phyloP scores from a whole-genome alignment of 2,329 filamentous ascomycete genomes.

The Pyrenophora seminiperda region DNA sequence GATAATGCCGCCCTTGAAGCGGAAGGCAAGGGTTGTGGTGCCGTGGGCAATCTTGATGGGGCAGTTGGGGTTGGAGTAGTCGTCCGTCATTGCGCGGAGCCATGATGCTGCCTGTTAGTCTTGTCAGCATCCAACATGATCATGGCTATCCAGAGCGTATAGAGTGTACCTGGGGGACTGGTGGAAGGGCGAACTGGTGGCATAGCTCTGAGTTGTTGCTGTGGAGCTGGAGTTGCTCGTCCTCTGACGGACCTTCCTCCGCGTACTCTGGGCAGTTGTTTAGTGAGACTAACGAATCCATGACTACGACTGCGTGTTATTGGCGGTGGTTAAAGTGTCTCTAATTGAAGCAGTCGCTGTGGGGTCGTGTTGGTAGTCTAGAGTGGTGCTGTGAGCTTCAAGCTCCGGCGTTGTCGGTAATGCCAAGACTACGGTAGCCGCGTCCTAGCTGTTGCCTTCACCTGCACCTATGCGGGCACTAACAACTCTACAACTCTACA shows the following conservation, averaged over 20 bases:
- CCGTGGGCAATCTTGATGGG: conserved; percentile 99
- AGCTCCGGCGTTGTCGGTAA: conserved; percentile 19
- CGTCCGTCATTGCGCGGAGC: conserved; percentile 96
- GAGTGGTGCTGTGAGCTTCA: conserved; percentile 25
- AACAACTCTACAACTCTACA: not conserved
- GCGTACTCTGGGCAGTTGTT: conserved; percentile 82
- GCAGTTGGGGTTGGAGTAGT: conserved; percentile 93
- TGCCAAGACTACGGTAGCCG: conserved; percentile 19
- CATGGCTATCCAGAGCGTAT: not conserved
- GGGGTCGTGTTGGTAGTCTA: conserved; percentile 22
- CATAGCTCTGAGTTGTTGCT: conserved; percentile 77
- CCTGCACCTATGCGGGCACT: not conserved
- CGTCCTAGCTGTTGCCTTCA: conserved; percentile 19
- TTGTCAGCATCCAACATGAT: conserved; percentile 7
- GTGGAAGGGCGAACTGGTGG: conserved; percentile 93
- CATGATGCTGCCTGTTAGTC: conserved; percentile 80
- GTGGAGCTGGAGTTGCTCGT: conserved; percentile 71
- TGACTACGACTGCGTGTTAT: conserved; percentile 48
- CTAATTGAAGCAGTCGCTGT: conserved; percentile 15
- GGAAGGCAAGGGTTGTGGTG: conserved; percentile 96
- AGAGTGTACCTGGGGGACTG: conserved; percentile 75
- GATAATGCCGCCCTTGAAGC: conserved; percentile 97
- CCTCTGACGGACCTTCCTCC: conserved; percentile 73
- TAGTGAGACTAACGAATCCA: conserved; percentile 92
- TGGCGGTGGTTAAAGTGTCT: conserved; percentile 7